phyloP scores from a whole-genome alignment of 805 yeast species.

The Blastobotrys robertii region DNA sequence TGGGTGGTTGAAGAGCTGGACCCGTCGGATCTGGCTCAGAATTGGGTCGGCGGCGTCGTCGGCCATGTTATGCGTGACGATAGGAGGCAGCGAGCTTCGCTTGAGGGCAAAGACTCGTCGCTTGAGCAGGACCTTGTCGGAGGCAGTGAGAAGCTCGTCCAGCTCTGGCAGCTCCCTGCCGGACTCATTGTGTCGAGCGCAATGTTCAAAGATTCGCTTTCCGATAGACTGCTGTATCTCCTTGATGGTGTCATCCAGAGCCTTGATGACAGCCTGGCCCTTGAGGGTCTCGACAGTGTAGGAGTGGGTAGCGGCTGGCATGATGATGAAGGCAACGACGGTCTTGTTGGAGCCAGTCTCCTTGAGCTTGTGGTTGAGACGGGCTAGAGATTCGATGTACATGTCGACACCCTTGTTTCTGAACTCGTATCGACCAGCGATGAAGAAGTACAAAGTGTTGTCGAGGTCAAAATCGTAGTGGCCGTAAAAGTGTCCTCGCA shows the following conservation, averaged over 20 bases:
- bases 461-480: conserved; percentile 91
- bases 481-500: conserved; percentile 96
- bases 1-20: conserved; percentile 80
- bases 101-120: conserved; percentile 89
- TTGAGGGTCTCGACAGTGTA: conserved; percentile 92
- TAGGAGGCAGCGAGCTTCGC: conserved; percentile 83
- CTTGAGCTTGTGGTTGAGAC: conserved; percentile 82
- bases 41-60: conserved; percentile 90
- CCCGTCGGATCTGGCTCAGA: conserved; percentile 82
- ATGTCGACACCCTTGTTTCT: conserved; percentile 95
- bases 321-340: conserved; percentile 91
- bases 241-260: conserved; percentile 76
- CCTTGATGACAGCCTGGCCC: conserved; percentile 93
- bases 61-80: conserved; percentile 93
- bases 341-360: conserved; percentile 77
- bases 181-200: conserved; percentile 49
- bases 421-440: conserved; percentile 95
- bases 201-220: conserved; percentile 79
- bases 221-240: conserved; percentile 86
- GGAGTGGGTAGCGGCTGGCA: conserved; percentile 94
- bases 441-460: conserved; percentile 88
- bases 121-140: conserved; percentile 81
- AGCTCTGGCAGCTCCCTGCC: conserved; percentile 65
- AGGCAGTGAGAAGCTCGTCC: conserved; percentile 73
- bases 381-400: conserved; percentile 84